These are phyloP conservation scores for Trichocladium antarcticum DNA, from an alignment of 495 filamentous ascomycete species.

Conservation along the genomic window DNA sequence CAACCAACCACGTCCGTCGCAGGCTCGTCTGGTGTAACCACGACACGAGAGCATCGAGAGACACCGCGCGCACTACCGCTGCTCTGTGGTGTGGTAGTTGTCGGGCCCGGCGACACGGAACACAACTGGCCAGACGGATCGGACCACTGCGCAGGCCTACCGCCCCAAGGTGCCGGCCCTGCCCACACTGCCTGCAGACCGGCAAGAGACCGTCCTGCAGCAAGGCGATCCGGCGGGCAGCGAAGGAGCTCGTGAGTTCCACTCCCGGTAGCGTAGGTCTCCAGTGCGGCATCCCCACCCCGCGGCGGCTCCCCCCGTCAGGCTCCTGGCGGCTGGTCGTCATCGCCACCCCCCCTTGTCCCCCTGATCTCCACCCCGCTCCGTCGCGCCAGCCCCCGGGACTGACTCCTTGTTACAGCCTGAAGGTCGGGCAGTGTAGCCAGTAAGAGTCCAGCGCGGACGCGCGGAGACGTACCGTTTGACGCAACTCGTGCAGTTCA, in stretches of 20 bases:
- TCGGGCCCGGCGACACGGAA: slow-evolving; percentile 22
- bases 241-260: background rate
- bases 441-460: slow-evolving; percentile 33
- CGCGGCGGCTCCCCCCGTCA: slow-evolving; percentile 13
- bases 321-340: slow-evolving; percentile 13
- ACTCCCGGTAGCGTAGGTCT: background rate
- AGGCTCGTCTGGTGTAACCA: slow-evolving; percentile 27
- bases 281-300: slow-evolving; percentile 13
- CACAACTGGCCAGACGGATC: slow-evolving; percentile 1
- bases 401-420: slow-evolving; percentile 36
- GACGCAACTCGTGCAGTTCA: slow-evolving; percentile 38
- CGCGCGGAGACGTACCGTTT: slow-evolving; percentile 28
- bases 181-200: background rate
- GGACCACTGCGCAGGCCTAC: slow-evolving; percentile 4
- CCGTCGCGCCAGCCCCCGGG: slow-evolving; percentile 19
- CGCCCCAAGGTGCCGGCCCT: slow-evolving; percentile 1
- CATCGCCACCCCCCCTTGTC: slow-evolving; percentile 15
- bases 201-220: slow-evolving; percentile 6
- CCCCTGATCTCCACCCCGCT: slow-evolving; percentile 6
- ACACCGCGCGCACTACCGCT: slow-evolving; percentile 13
- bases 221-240: slow-evolving; percentile 8
- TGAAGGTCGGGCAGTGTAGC: slow-evolving; percentile 36
- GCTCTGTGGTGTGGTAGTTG: slow-evolving; percentile 5
- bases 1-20: slow-evolving; percentile 25
- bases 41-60: slow-evolving; percentile 19